Conservation (phyloP, 108 stramenopile genomes). For the Nitzschia putrida region DNA sequence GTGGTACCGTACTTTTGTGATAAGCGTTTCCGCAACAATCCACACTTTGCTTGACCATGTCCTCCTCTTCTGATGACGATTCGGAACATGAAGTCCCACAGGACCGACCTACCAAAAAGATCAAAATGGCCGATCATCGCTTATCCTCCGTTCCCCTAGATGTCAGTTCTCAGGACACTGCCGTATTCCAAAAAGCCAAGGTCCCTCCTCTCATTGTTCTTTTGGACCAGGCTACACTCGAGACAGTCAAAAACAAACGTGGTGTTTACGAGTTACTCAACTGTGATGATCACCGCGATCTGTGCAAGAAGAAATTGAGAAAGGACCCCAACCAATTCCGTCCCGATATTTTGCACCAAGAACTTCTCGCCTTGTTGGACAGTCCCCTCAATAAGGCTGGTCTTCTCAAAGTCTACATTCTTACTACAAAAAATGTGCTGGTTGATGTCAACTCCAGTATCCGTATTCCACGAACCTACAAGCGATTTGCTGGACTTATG, state of each 20-base stretch:
- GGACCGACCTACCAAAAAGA: slow-evolving; percentile 49
- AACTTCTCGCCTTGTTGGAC: slow-evolving; percentile 94
- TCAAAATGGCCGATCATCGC: slow-evolving; percentile 30
- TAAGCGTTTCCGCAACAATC: no score
- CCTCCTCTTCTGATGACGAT: slow-evolving; percentile 22
- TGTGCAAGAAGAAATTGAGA: slow-evolving; percentile 88
- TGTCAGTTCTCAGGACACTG: slow-evolving; percentile 43
- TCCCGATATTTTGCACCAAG: slow-evolving; percentile 98
- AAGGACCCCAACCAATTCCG: slow-evolving; percentile 92
- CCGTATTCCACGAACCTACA: slow-evolving; percentile 97
- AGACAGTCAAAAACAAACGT: slow-evolving; percentile 95
- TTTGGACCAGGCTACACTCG: slow-evolving; percentile 93
- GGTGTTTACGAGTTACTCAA: slow-evolving; percentile 95
- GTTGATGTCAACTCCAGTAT: slow-evolving; percentile 94
- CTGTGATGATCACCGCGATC: slow-evolving; percentile 96
- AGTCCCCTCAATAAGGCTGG: slow-evolving; percentile 98
- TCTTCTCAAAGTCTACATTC: slow-evolving; percentile 89
- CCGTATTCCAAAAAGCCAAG: slow-evolving; percentile 31
- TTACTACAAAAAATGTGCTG: slow-evolving; percentile 89
- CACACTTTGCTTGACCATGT: background rate
- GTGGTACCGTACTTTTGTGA: no score
- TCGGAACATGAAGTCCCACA: slow-evolving; percentile 10
- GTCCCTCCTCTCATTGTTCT: slow-evolving; percentile 72
- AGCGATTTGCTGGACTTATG: slow-evolving; percentile 89
- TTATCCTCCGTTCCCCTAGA: slow-evolving; percentile 56